Evolutionary conservation across 2,329 filamentous ascomycete species (phyloP).

Genomic region (Cercospora zeae-maydis): DNA sequence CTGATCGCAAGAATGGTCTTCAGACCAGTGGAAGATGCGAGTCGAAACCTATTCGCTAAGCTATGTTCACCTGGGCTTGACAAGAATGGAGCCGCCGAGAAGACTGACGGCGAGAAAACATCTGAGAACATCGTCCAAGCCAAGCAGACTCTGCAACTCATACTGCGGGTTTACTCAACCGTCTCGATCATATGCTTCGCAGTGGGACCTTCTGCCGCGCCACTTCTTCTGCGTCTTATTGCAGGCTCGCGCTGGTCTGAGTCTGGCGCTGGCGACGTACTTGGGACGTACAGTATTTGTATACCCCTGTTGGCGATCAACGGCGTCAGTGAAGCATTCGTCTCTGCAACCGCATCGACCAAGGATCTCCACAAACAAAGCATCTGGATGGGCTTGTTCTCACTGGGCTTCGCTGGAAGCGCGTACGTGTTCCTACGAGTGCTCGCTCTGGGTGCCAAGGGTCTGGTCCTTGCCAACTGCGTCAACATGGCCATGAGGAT

Average conservation of each 20-base stretch:
- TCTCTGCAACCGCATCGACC: conserved; percentile 77
- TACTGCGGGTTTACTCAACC: conserved; percentile 71
- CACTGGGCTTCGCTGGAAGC: conserved; percentile 66
- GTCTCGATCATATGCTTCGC: conserved; percentile 65
- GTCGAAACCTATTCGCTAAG: conserved; percentile 82
- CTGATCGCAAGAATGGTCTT: conserved; percentile 84
- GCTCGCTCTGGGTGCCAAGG: conserved; percentile 67
- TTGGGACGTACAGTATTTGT: conserved; percentile 84
- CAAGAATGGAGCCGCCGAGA: conserved; percentile 32
- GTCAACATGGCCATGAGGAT: conserved; percentile 89
- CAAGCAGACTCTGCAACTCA: conserved; percentile 54
- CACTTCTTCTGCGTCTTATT: conserved; percentile 68
- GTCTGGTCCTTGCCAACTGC: conserved; percentile 80
- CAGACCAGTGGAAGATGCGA: conserved; percentile 92
- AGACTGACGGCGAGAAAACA: background rate
- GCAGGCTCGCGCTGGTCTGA: conserved; percentile 73
- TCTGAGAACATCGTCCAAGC: conserved; percentile 38
- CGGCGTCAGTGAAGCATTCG: conserved; percentile 87
- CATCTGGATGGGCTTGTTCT: conserved; percentile 80
- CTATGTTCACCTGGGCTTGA: conserved; percentile 56
- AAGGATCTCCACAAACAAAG: conserved; percentile 73
- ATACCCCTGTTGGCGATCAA: conserved; percentile 90
- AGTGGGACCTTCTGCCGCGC: conserved; percentile 72
- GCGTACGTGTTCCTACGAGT: conserved; percentile 73
- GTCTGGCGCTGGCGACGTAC: conserved; percentile 67